Percentiles rank a stretch among this genome's conserved stretches.
These are phyloP conservation scores for Aureobasidium zeae DNA, from an alignment of 2,329 filamentous ascomycete species.

Conservation along the genomic window DNA sequence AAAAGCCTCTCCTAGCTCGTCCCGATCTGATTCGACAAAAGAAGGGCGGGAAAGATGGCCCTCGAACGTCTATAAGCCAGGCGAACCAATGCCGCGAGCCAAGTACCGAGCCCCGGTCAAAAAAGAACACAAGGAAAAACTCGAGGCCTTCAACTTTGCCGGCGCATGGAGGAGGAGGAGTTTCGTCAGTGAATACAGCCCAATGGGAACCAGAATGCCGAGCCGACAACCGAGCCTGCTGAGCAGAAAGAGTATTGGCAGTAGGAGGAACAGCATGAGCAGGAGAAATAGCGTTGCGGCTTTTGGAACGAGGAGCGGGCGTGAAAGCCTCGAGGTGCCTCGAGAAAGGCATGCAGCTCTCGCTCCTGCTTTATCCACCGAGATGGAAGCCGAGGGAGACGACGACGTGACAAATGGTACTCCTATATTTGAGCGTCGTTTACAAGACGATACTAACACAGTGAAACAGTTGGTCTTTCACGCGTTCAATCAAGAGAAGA, in stretches of 20 bases:
- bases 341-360: constrained; percentile 22
- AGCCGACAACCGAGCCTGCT: constrained; percentile 27
- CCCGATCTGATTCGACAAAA: constrained; percentile 20
- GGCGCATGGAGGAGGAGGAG: constrained; percentile 40
- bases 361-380: constrained; percentile 25
- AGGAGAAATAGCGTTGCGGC: constrained; percentile 17
- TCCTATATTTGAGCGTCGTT: neutral
- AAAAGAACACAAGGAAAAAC: constrained; percentile 42
- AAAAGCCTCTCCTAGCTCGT: constrained; percentile 21
- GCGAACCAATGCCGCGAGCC: constrained; percentile 42
- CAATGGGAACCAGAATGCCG: constrained; percentile 41
- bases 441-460: constrained; percentile 1
- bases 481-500: constrained; percentile 26
- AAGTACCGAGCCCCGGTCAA: constrained; percentile 42
- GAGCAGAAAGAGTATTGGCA: constrained; percentile 23
- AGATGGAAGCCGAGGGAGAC: constrained; percentile 36
- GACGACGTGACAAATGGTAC: constrained; percentile 41
- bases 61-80: constrained; percentile 41
- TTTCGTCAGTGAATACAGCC: constrained; percentile 37
- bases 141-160: constrained; percentile 40
- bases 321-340: constrained; percentile 13
- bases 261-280: constrained; percentile 22
- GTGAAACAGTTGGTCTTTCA: constrained; percentile 26
- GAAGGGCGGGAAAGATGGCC: constrained; percentile 28
- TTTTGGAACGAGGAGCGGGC: constrained; percentile 17